Percentiles rank a stretch among this genome's conserved stretches.
Evolutionary conservation across 2,329 filamentous ascomycete genomes (phyloP).

Genomic region (Coleophoma crateriformis): DNA sequence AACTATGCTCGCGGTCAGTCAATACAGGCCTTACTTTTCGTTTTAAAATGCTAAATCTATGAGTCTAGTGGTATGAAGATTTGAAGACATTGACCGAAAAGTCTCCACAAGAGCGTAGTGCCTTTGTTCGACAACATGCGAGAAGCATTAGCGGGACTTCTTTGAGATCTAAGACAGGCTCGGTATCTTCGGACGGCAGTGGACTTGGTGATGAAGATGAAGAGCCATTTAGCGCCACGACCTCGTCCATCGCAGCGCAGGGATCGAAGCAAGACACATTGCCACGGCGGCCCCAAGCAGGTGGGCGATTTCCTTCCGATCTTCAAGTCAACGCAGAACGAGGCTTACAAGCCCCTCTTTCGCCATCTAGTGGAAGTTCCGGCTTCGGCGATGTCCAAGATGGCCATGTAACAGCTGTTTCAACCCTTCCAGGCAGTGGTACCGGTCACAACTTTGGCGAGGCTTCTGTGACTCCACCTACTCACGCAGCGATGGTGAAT

Average conservation of each 20-base stretch:
- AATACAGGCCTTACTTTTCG: too few relatives aligned
- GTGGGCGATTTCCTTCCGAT: conserved; percentile 95
- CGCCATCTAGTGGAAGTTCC: conserved; percentile 78
- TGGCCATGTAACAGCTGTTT: conserved; percentile 54
- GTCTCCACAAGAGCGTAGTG: conserved; percentile 79
- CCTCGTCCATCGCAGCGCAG: conserved; percentile 50
- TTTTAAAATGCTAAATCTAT: too few relatives aligned
- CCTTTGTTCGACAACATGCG: conserved; percentile 78
- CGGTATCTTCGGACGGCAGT: conserved; percentile 68
- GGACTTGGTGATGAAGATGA: conserved; percentile 69
- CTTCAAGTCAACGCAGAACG: conserved; percentile 73
- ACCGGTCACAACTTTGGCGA: conserved; percentile 19
- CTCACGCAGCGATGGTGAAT: conserved; percentile 43
- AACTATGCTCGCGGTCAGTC: conserved; percentile 72
- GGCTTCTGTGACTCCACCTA: conserved; percentile 37
- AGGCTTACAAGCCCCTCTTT: conserved; percentile 74
- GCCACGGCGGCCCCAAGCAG: conserved; percentile 74
- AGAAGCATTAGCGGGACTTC: conserved; percentile 69
- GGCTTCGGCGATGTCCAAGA: conserved; percentile 44
- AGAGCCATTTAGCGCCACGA: conserved; percentile 51
- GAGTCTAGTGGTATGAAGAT: conserved; percentile 70
- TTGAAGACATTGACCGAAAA: conserved; percentile 87
- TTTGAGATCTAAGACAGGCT: conserved; percentile 44
- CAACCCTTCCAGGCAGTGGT: conserved; percentile 21
- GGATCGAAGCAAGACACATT: conserved; percentile 43